A percentile compares a stretch with the other conserved stretches of the same genome.
Evolutionary conservation across 1,139 yeast genomes (phyloP).

Genomic region (Candida anutae): DNA sequence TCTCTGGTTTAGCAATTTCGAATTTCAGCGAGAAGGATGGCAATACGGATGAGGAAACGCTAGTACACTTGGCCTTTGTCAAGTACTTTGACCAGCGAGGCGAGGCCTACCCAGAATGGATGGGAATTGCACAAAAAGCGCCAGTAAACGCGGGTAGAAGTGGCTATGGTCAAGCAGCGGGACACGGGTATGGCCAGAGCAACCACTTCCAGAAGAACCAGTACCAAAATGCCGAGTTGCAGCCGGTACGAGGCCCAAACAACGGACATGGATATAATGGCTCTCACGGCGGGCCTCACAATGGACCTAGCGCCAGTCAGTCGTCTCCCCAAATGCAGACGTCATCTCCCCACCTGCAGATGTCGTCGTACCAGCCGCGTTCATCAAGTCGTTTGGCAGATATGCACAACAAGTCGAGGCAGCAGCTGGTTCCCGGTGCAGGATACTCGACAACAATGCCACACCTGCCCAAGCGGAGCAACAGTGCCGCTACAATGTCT

Average conservation of each 20-base stretch:
- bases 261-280: not conserved
- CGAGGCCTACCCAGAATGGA: conserved; percentile 40
- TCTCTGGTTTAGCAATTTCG: conserved; percentile 27
- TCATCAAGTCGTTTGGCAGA: conserved; percentile 33
- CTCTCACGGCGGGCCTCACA: not conserved
- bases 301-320: not conserved
- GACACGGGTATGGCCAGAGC: conserved; percentile 1
- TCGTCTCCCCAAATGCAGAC: not conserved
- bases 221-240: conserved; percentile 11
- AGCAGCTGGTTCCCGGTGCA: conserved; percentile 31
- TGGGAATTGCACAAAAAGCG: conserved; percentile 23
- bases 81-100: conserved; percentile 27
- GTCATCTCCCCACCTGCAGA: conserved; percentile 5
- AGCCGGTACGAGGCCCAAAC: conserved; percentile 18
- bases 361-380: conserved; percentile 22
- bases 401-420: conserved; percentile 37
- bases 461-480: no score
- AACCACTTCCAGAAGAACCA: conserved; percentile 6
- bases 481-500: no score
- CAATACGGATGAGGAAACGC: conserved; percentile 28
- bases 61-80: conserved; percentile 40
- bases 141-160: conserved; percentile 2
- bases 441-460: conserved; percentile 2
- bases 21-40: conserved; percentile 32
- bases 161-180: not conserved